Conservation (phyloP, 169 alveolate genomes). For the Cryptosporidium ubiquitum region DNA sequence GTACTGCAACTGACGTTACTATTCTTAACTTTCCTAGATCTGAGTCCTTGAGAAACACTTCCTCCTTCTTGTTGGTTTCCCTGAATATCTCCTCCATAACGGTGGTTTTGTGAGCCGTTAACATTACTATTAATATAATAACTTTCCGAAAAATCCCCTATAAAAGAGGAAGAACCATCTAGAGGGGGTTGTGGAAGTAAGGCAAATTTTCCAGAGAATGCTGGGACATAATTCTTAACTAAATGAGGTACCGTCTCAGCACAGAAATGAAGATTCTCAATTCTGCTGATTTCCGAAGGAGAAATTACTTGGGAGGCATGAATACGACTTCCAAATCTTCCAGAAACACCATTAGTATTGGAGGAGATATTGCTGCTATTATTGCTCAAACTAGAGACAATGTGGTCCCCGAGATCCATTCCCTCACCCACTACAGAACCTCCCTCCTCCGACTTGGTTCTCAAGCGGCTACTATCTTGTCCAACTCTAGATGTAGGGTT, state of each 20-base stretch:
- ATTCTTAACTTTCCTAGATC: slow-evolving; percentile 29
- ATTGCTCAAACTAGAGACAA: background rate
- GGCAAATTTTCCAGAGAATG: slow-evolving; percentile 69
- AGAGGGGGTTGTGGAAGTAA: slow-evolving; percentile 47
- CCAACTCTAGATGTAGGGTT: background rate
- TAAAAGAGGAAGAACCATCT: background rate
- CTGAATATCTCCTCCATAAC: background rate
- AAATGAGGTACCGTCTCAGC: slow-evolving; percentile 27
- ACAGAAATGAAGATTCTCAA: slow-evolving; percentile 48
- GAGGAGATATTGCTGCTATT: background rate
- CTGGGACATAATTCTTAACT: slow-evolving; percentile 62
- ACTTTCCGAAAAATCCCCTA: background rate
- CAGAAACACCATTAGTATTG: background rate
- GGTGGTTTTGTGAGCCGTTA: background rate
- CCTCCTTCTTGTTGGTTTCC: slow-evolving; percentile 4
- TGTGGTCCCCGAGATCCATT: background rate
- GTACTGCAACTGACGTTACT: background rate
- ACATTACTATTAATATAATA: background rate
- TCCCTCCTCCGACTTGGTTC: background rate
- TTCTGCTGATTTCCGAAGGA: slow-evolving; percentile 15
- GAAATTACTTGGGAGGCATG: slow-evolving; percentile 2
- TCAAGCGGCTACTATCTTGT: background rate
- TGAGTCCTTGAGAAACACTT: slow-evolving; percentile 26
- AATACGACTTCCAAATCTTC: background rate
- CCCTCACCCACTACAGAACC: background rate